phyloP scores from a whole-genome alignment of 192 early-diverging fungal genomes.

The Dispira parvispora region DNA sequence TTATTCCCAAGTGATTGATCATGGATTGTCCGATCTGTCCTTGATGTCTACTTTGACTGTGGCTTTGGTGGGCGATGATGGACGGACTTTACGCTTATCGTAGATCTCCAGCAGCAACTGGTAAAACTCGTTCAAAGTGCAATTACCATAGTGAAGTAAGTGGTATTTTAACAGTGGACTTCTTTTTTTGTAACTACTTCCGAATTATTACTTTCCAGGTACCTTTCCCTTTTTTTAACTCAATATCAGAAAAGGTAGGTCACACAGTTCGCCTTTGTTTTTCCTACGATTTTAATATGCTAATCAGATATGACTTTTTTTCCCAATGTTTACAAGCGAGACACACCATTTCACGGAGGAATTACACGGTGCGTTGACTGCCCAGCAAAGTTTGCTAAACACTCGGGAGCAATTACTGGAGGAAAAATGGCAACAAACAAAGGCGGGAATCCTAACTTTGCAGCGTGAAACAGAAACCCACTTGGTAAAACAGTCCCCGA shows the following conservation, averaged over 20 bases:
- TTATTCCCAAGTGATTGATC: no score
- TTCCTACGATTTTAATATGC: not conserved
- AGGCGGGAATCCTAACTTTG: not conserved
- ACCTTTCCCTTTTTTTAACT: no score
- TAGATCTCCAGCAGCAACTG: no score
- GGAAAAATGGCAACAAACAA: conserved; percentile 2
- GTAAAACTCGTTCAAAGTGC: no score
- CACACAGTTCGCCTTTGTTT: not conserved
- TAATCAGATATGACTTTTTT: not conserved
- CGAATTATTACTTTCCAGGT: no score
- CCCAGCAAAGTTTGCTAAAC: not conserved
- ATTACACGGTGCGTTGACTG: not conserved
- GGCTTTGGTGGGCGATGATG: no score
- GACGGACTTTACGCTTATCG: no score
- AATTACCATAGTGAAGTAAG: no score
- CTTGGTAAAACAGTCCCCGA: not conserved
- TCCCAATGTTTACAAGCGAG: not conserved
- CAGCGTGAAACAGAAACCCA: not conserved
- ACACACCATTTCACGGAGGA: not conserved
- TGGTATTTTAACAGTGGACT: no score
- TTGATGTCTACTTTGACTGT: no score
- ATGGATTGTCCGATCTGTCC: no score
- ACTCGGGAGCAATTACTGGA: not conserved
- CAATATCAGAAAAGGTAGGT: not conserved
- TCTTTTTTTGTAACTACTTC: no score